Conservation (phyloP, 306 rosid genomes). For the Cercis canadensis region DNA sequence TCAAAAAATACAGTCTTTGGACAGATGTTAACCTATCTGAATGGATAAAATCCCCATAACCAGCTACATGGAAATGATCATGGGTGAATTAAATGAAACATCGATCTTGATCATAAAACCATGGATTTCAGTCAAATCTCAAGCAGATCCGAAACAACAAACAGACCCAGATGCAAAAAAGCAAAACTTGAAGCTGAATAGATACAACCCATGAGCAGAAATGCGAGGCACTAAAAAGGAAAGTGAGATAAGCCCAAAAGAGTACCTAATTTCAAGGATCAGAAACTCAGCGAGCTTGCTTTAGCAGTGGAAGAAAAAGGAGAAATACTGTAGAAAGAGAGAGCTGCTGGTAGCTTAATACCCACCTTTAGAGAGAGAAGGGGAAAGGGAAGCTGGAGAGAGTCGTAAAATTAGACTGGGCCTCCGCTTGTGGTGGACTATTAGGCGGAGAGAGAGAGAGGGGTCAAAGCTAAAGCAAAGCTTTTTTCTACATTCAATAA, state of each 20-base stretch:
- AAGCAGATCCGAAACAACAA: conserved; percentile 65
- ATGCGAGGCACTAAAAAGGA: conserved; percentile 48
- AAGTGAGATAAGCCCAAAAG: conserved; percentile 52
- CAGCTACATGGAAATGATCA: conserved; percentile 37
- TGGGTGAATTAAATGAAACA: conserved; percentile 46
- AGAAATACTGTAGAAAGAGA: conserved; percentile 44
- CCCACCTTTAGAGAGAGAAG: conserved; percentile 34
- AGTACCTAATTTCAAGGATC: conserved; percentile 65
- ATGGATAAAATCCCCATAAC: conserved; percentile 25
- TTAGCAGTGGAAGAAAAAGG: conserved; percentile 50
- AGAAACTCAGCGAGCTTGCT: conserved; percentile 49
- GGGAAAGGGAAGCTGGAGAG: conserved; percentile 17
- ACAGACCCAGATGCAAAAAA: conserved; percentile 57
- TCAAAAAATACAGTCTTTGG: conserved; percentile 33
- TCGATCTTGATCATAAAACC: conserved; percentile 60
- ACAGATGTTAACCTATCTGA: conserved; percentile 20
- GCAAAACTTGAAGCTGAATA: conserved; percentile 31
- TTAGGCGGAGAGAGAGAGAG: conserved; percentile 42
- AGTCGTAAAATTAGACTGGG: conserved; percentile 32
- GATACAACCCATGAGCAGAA: conserved; percentile 38
- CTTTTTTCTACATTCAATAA: conserved; percentile 43
- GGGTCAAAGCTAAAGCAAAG: conserved; percentile 71
- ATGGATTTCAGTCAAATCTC: conserved; percentile 44
- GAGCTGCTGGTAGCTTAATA: conserved; percentile 35
- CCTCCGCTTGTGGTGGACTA: conserved; percentile 56